These are phyloP conservation scores for Backusella sp. DNA, from an alignment of 192 early-diverging fungal genomes.

Conservation along the genomic window DNA sequence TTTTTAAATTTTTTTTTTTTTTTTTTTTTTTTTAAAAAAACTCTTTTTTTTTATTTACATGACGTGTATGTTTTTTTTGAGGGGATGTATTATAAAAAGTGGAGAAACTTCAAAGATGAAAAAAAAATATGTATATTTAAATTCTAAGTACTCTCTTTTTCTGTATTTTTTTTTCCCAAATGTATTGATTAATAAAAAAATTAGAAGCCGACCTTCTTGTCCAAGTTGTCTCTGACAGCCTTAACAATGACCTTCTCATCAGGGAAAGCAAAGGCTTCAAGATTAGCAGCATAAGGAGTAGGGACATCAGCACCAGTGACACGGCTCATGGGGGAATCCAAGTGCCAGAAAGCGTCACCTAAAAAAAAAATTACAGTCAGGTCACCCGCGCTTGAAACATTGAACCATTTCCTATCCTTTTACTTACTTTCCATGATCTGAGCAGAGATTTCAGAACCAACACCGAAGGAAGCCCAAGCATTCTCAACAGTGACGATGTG, in stretches of 20 bases:
- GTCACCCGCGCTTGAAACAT: background rate
- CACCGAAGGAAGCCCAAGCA: constrained; percentile 93
- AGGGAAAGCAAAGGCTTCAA: constrained; percentile 89
- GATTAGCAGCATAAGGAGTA: constrained; percentile 94
- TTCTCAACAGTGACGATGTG: constrained; percentile 93
- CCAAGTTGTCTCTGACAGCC: constrained; percentile 68
- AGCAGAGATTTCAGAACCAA: constrained; percentile 93
- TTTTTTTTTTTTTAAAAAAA: background rate
- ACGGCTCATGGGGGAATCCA: constrained; percentile 92
- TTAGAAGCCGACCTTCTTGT: constrained; percentile 38
- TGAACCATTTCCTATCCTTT: background rate
- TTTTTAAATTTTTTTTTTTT: background rate
- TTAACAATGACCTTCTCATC: constrained; percentile 80
- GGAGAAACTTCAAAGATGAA: background rate
- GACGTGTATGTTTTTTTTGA: constrained; percentile 7
- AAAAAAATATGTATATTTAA: background rate
- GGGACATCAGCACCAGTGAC: constrained; percentile 97
- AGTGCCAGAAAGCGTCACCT: constrained; percentile 89
- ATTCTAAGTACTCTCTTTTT: background rate
- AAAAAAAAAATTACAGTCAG: background rate
- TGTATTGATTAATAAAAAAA: constrained; percentile 4
- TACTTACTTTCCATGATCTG: constrained; percentile 85
- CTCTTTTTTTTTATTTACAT: constrained; percentile 5
- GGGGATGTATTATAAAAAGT: constrained; percentile 5
- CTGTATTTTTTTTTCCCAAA: background rate